Evolutionary conservation across 805 yeast species (phyloP).

Genomic region (Pichia manshurica): DNA sequence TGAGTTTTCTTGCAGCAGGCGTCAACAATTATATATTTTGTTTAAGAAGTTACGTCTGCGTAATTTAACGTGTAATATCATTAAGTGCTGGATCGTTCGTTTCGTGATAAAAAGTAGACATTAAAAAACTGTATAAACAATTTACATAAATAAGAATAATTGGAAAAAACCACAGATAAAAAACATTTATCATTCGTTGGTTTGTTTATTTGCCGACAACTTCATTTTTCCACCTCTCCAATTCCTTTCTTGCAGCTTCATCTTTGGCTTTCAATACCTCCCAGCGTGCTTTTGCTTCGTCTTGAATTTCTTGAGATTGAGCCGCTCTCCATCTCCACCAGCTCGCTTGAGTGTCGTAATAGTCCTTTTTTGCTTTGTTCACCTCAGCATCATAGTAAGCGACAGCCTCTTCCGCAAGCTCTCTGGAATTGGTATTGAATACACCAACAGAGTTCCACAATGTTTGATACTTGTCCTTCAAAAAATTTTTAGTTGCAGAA

Average conservation of each 20-base stretch:
- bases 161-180: too few relatives aligned
- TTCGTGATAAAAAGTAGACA: too few relatives aligned
- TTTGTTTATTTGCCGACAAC: too few relatives aligned
- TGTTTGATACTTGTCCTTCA: background rate
- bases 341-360: background rate
- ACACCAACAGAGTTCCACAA: background rate
- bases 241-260: slow-evolving; percentile 19
- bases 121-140: too few relatives aligned
- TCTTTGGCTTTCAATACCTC: slow-evolving; percentile 20
- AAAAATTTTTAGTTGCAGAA: slow-evolving; percentile 1
- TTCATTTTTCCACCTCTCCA: slow-evolving; percentile 15
- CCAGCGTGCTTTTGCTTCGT: slow-evolving; percentile 22
- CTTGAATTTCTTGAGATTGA: slow-evolving; percentile 4
- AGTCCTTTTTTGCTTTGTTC: background rate
- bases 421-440: background rate
- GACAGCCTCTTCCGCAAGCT: background rate
- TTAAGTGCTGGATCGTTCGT: too few relatives aligned
- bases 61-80: too few relatives aligned
- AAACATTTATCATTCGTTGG: too few relatives aligned
- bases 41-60: too few relatives aligned
- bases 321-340: background rate
- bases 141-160: too few relatives aligned
- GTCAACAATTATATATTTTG: too few relatives aligned
- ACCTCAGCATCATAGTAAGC: background rate
- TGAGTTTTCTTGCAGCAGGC: too few relatives aligned